Conservation (phyloP, 257 asterid species). For the Gentiana dahurica region DNA sequence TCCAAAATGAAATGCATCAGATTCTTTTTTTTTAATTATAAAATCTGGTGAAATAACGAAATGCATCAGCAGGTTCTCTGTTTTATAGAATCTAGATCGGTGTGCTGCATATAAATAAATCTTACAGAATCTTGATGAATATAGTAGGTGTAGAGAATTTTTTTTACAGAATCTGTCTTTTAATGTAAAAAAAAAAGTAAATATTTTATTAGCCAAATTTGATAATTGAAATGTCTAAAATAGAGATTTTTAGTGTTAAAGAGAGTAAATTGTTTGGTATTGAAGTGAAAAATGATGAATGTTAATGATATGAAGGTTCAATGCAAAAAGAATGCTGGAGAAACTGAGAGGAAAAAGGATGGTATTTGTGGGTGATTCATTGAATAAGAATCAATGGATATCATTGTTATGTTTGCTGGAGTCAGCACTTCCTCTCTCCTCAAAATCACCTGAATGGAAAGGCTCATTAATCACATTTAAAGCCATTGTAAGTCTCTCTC, state of each 20-base stretch:
- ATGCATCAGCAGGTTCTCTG: too few species aligned
- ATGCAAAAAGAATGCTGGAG: constrained; percentile 62
- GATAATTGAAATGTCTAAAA: constrained; percentile 16
- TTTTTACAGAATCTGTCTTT: too few species aligned
- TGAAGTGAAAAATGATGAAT: too few species aligned
- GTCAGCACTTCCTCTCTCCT: constrained; percentile 37
- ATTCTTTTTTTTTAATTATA: background rate
- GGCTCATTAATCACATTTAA: constrained; percentile 80
- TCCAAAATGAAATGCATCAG: too few species aligned
- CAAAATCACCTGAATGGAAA: constrained; percentile 50
- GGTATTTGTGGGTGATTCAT: constrained; percentile 83
- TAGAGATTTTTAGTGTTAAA: constrained; percentile 11
- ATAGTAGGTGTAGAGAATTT: too few species aligned
- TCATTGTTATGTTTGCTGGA: constrained; percentile 83
- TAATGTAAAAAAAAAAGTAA: too few species aligned
- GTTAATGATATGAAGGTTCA: constrained; percentile 45
- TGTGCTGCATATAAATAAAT: too few species aligned
- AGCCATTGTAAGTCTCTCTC: constrained; percentile 38
- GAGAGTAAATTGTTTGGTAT: too few species aligned
- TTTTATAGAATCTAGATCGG: too few species aligned
- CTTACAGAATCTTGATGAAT: too few species aligned
- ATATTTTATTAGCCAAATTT: too few species aligned
- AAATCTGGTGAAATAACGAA: too few species aligned
- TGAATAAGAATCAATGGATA: constrained; percentile 90
- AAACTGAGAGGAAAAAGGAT: constrained; percentile 72